These are phyloP conservation scores for Cladophialophora carrionii DNA, from an alignment of 2,329 filamentous ascomycete species.

Conservation along the genomic window DNA sequence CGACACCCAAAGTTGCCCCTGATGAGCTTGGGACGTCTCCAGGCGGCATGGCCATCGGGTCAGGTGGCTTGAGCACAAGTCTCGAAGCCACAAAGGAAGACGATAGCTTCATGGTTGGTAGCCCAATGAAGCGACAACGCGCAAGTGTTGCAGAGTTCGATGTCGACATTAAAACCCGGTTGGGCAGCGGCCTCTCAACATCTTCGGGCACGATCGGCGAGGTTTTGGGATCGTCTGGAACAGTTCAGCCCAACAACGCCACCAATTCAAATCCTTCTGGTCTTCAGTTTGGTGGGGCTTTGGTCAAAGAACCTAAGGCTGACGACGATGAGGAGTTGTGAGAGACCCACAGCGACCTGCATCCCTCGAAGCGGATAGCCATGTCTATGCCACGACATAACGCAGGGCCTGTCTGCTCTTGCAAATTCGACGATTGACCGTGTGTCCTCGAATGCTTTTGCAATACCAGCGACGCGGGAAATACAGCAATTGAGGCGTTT, in stretches of 20 bases:
- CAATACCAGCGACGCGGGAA: neutral
- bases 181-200: constrained; percentile 45
- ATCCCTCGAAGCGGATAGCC: neutral
- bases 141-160: constrained; percentile 51
- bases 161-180: constrained; percentile 46
- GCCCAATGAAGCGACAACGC: constrained; percentile 53
- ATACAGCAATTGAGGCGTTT: neutral
- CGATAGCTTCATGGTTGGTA: constrained; percentile 46
- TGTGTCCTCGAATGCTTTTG: neutral
- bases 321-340: constrained; percentile 39
- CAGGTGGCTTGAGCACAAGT: constrained; percentile 32
- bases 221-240: constrained; percentile 31
- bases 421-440: neutral
- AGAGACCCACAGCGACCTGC: neutral
- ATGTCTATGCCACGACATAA: neutral
- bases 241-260: constrained; percentile 26
- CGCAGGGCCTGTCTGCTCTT: neutral
- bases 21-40: constrained; percentile 47
- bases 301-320: constrained; percentile 32
- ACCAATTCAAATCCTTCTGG: constrained; percentile 35
- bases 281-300: constrained; percentile 37
- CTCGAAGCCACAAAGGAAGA: constrained; percentile 41
- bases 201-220: constrained; percentile 44
- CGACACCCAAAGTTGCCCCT: constrained; percentile 42
- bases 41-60: constrained; percentile 32